A percentile compares a stretch with the other conserved stretches of the same genome.
Evolutionary conservation across 495 filamentous ascomycete species (phyloP).

Genomic region (Annulohypoxylon nitens): DNA sequence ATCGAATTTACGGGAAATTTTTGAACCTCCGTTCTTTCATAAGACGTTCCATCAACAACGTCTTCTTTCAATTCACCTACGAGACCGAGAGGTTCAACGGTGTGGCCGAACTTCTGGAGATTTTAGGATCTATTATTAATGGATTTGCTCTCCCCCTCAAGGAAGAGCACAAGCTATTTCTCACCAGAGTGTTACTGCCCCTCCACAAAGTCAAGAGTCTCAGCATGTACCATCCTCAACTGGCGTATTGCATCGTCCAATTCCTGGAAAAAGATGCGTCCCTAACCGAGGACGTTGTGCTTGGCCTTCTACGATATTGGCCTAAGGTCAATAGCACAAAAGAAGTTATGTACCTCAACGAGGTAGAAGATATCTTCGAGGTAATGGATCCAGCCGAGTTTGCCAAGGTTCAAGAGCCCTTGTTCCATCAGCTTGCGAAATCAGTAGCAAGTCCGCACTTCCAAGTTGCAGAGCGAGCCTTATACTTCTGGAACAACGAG

Average conservation of each 20-base stretch:
- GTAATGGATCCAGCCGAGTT: slow-evolving; percentile 99
- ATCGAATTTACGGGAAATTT: slow-evolving; percentile 99
- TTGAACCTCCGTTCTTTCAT: slow-evolving; percentile 98
- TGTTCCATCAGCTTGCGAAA: slow-evolving; percentile 97
- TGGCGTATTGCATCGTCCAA: slow-evolving; percentile 99
- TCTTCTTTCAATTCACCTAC: slow-evolving; percentile 99
- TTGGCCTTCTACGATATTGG: slow-evolving; percentile 96
- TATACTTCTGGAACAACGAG: slow-evolving; percentile 99
- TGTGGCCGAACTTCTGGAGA: slow-evolving; percentile 96
- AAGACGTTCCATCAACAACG: slow-evolving; percentile 98
- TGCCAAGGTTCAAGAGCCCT: slow-evolving; percentile 95
- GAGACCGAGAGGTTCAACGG: slow-evolving; percentile 99
- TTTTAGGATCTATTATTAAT: slow-evolving; percentile 99
- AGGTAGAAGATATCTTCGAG: slow-evolving; percentile 99
- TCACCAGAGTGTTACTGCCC: slow-evolving; percentile 92
- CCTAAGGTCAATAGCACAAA: slow-evolving; percentile 99
- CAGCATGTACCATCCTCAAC: slow-evolving; percentile 99
- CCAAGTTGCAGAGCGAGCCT: slow-evolving; percentile 95
- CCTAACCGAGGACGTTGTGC: slow-evolving; percentile 97
- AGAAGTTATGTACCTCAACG: slow-evolving; percentile 99
- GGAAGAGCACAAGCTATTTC: slow-evolving; percentile 98
- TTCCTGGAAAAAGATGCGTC: slow-evolving; percentile 98
- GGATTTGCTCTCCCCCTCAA: slow-evolving; percentile 97
- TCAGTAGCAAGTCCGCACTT: slow-evolving; percentile 99
- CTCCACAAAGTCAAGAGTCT: slow-evolving; percentile 98